Percentiles rank a stretch among this genome's conserved stretches.
These are phyloP conservation scores for Fusarium buxicola DNA, from an alignment of 2,329 filamentous ascomycete species.

Conservation along the genomic window DNA sequence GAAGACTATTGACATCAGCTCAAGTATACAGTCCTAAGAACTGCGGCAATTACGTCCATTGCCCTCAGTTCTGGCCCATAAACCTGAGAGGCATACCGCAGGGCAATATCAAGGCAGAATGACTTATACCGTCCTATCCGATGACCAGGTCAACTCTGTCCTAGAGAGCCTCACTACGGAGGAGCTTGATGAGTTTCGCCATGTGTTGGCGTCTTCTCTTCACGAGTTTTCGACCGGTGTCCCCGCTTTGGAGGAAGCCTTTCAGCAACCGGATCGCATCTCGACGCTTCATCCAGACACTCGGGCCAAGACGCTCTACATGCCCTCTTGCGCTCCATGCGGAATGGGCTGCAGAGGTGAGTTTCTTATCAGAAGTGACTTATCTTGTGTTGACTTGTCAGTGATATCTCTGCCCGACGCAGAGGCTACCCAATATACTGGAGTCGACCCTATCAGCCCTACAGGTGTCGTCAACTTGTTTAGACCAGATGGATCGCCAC, in stretches of 20 bases:
- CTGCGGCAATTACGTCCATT: neutral
- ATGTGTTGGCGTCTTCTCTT: conserved; percentile 62
- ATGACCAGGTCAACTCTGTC: conserved; percentile 65
- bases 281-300: conserved; percentile 60
- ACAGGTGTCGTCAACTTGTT: conserved; percentile 79
- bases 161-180: conserved; percentile 64
- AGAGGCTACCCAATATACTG: conserved; percentile 43
- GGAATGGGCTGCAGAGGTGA: conserved; percentile 77
- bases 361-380: neutral
- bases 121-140: conserved; percentile 69
- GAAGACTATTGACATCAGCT: too few species aligned
- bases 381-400: conserved; percentile 44
- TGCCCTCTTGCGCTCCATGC: conserved; percentile 74
- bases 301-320: conserved; percentile 74
- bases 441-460: conserved; percentile 57
- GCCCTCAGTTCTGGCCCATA: neutral
- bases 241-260: conserved; percentile 56
- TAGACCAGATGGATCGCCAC: conserved; percentile 68
- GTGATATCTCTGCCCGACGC: conserved; percentile 72
- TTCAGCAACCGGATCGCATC: conserved; percentile 67
- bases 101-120: conserved; percentile 52
- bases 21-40: too few species aligned
- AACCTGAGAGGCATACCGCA: conserved; percentile 3
- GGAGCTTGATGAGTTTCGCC: conserved; percentile 65
- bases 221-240: conserved; percentile 72